Evolutionary conservation across 768 basidiomycete genomes (phyloP).

Genomic region (Boletellus emodensis): DNA sequence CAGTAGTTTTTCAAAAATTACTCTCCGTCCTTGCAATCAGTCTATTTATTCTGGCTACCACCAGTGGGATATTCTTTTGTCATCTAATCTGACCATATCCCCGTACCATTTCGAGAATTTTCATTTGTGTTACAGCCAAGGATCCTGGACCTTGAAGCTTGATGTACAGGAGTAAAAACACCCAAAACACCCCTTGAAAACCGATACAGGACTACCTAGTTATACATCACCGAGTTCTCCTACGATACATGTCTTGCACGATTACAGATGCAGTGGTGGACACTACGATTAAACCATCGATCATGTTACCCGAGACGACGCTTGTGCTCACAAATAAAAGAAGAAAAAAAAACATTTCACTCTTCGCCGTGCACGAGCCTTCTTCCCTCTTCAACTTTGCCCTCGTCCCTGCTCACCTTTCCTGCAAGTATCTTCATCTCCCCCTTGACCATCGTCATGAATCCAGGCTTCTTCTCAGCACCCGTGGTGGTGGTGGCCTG

Average conservation of each 20-base stretch:
- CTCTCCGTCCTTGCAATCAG: too few relatives aligned
- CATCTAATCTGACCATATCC: too few relatives aligned
- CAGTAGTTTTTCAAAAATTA: too few relatives aligned
- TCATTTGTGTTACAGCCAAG: neutral
- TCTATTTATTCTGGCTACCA: too few relatives aligned
- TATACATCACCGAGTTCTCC: conserved; percentile 3
- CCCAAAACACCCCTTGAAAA: too few relatives aligned
- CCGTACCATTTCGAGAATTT: too few relatives aligned
- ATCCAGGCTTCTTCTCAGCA: conserved; percentile 22
- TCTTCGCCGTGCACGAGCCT: conserved; percentile 23
- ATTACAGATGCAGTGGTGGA: neutral
- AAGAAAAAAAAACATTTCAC: conserved; percentile 7
- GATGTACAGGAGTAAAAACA: too few relatives aligned
- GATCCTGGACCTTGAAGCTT: neutral
- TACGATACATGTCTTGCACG: conserved; percentile 7
- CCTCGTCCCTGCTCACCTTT: conserved; percentile 26
- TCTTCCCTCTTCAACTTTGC: conserved; percentile 28
- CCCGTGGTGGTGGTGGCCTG: neutral
- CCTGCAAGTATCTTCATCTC: conserved; percentile 34
- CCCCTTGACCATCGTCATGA: conserved; percentile 30
- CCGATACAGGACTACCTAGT: neutral
- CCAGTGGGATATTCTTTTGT: too few relatives aligned
- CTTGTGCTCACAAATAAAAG: too few relatives aligned
- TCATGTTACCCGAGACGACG: neutral
- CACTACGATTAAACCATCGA: neutral